phyloP scores from a whole-genome alignment of 306 rosid genomes.

The Fagus sylvatica region DNA sequence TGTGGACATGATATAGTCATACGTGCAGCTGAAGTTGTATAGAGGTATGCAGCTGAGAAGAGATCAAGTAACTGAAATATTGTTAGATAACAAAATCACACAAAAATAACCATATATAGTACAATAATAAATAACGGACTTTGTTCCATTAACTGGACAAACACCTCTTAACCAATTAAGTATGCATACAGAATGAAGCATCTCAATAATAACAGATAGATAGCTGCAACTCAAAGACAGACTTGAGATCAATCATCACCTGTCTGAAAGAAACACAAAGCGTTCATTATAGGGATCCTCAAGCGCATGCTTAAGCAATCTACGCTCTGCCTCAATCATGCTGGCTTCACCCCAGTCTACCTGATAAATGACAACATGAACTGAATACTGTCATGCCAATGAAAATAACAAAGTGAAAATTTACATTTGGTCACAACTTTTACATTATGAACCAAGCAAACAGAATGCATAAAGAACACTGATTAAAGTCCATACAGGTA shows the following conservation, averaged over 20 bases:
- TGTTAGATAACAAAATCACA: conserved; percentile 41
- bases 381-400: conserved; percentile 31
- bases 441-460: not conserved
- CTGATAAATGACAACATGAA: conserved; percentile 51
- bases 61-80: conserved; percentile 65
- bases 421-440: conserved; percentile 1
- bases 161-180: conserved; percentile 11
- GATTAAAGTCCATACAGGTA: conserved; percentile 13
- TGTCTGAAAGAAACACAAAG: conserved; percentile 92
- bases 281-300: conserved; percentile 81
- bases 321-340: conserved; percentile 94
- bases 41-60: conserved; percentile 95
- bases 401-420: not conserved
- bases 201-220: not conserved
- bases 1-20: conserved; percentile 86
- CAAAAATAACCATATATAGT: not conserved
- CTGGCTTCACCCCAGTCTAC: conserved; percentile 98
- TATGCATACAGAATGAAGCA: not conserved
- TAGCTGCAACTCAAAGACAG: not conserved
- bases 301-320: conserved; percentile 84
- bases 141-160: not conserved
- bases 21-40: conserved; percentile 89
- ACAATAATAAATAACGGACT: not conserved
- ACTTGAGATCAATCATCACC: conserved; percentile 69
- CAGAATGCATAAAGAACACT: conserved; percentile 3